A percentile compares a stretch with the other conserved stretches of the same genome.
Conservation (phyloP, 2,329 filamentous ascomycete species). For the Amesomyces nigricolor region DNA sequence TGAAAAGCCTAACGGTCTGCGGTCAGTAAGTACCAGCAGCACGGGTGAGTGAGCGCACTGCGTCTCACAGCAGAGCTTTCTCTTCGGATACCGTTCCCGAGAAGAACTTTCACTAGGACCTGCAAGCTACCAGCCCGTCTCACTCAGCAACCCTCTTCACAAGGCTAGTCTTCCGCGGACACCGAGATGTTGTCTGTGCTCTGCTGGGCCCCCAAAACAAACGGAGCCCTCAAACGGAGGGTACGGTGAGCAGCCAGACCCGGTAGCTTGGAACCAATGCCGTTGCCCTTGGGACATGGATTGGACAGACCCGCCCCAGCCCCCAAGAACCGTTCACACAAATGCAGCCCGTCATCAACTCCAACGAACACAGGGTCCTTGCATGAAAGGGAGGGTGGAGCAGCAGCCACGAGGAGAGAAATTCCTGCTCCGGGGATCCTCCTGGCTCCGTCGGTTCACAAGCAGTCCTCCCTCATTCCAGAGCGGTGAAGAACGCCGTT, state of each 20-base stretch:
- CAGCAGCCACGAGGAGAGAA: not conserved
- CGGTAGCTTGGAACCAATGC: slow-evolving; percentile 20
- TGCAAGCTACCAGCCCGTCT: not conserved
- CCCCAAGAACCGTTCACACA: not conserved
- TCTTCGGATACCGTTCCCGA: slow-evolving; percentile 2
- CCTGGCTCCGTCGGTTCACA: not conserved
- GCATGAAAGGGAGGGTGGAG: not conserved
- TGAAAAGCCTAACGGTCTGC: not conserved
- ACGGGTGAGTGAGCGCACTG: not conserved
- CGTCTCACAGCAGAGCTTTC: not conserved
- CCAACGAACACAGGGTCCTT: not conserved
- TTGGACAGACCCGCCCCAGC: slow-evolving; percentile 5
- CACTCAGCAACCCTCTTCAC: slow-evolving; percentile 8
- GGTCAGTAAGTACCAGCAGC: not conserved
- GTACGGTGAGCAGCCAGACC: slow-evolving; percentile 10
- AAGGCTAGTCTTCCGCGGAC: not conserved
- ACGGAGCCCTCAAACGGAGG: not conserved
- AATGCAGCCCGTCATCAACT: not conserved
- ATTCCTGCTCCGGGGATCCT: not conserved
- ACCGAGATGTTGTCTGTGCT: not conserved
- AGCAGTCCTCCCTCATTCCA: not conserved
- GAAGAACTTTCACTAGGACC: not conserved
- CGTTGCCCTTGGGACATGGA: not conserved
- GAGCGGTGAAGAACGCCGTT: not conserved
- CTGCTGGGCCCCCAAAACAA: not conserved